A percentile compares a stretch with the other conserved stretches of the same genome.
Evolutionary conservation across 371 early-diverging fungal genomes (phyloP).

Genomic region (Choanephora cucurbitarum): DNA sequence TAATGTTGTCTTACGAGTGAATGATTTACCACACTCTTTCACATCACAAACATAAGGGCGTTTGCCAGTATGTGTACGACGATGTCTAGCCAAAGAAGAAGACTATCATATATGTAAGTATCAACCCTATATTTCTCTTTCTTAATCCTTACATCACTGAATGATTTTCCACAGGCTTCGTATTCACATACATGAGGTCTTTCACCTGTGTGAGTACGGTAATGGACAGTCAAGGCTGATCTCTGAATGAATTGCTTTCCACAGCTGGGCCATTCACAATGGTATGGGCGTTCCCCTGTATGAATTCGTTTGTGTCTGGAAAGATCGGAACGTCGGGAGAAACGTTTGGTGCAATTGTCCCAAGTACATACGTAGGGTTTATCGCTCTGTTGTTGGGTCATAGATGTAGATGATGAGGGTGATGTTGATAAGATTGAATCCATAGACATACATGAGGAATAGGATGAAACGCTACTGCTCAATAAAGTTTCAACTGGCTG

Average conservation of each 20-base stretch:
- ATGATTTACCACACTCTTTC: constrained; percentile 58
- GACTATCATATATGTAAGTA: no score
- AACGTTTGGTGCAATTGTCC: constrained; percentile 69
- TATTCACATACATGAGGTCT: constrained; percentile 76
- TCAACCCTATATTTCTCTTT: no score
- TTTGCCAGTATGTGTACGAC: constrained; percentile 54
- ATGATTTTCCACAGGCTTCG: constrained; percentile 60
- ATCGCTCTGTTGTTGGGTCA: constrained; percentile 21
- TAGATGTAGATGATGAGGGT: neutral
- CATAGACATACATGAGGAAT: constrained; percentile 18
- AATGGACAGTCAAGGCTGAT: constrained; percentile 79
- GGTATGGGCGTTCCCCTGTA: constrained; percentile 74
- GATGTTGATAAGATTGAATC: constrained; percentile 8
- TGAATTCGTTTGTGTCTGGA: constrained; percentile 78
- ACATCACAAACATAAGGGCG: constrained; percentile 53
- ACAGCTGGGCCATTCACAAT: constrained; percentile 65
- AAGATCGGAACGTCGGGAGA: constrained; percentile 80
- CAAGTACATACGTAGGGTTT: constrained; percentile 71
- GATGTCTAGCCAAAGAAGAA: constrained; percentile 51
- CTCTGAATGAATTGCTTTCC: constrained; percentile 80
- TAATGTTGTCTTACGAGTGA: constrained; percentile 70
- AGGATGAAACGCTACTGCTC: constrained; percentile 19
- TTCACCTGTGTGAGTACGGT: constrained; percentile 81
- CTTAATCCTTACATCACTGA: constrained; percentile 67
- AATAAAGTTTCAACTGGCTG: constrained; percentile 13